phyloP scores from a whole-genome alignment of 768 basidiomycete genomes.

The Boletus bicolor region DNA sequence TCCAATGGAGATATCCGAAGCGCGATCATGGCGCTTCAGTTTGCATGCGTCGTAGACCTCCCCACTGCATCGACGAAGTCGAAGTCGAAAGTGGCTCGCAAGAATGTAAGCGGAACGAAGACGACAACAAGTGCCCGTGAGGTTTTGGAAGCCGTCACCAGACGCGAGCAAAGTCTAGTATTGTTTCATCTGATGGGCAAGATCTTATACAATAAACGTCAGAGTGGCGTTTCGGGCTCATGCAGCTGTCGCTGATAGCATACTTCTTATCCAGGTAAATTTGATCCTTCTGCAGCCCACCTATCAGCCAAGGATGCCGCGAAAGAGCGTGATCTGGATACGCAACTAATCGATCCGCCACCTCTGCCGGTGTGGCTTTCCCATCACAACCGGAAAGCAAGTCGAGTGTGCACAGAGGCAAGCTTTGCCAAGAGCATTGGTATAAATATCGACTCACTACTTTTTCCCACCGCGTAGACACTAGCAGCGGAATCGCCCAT shows the following conservation, averaged over 20 bases:
- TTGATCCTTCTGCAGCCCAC: conserved; percentile 58
- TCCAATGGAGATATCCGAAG: conserved; percentile 91
- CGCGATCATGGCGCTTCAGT: conserved; percentile 91
- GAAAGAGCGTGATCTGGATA: conserved; percentile 57
- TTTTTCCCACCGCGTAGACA: conserved; percentile 37
- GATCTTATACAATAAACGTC: conserved; percentile 93
- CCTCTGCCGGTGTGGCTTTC: conserved; percentile 57
- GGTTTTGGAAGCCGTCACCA: conserved; percentile 70
- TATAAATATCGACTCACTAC: neutral
- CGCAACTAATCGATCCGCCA: conserved; percentile 49
- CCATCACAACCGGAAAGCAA: conserved; percentile 60
- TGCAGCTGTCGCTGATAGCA: conserved; percentile 1
- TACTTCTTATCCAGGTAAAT: conserved; percentile 56
- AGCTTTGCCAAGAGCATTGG: conserved; percentile 10
- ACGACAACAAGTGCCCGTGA: conserved; percentile 25
- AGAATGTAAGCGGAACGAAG: conserved; percentile 22
- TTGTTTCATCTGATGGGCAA: conserved; percentile 94
- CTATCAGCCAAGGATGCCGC: conserved; percentile 61
- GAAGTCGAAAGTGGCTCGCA: conserved; percentile 31
- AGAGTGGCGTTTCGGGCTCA: neutral
- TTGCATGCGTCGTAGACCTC: conserved; percentile 57
- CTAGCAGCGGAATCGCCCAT: conserved; percentile 85
- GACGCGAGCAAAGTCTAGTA: conserved; percentile 80
- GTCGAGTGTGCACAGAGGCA: conserved; percentile 78
- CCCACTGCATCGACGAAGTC: conserved; percentile 14